A percentile compares a stretch with the other conserved stretches of the same genome.
phyloP scores from a whole-genome alignment of 768 basidiomycete genomes.

The Pholiota conissans region DNA sequence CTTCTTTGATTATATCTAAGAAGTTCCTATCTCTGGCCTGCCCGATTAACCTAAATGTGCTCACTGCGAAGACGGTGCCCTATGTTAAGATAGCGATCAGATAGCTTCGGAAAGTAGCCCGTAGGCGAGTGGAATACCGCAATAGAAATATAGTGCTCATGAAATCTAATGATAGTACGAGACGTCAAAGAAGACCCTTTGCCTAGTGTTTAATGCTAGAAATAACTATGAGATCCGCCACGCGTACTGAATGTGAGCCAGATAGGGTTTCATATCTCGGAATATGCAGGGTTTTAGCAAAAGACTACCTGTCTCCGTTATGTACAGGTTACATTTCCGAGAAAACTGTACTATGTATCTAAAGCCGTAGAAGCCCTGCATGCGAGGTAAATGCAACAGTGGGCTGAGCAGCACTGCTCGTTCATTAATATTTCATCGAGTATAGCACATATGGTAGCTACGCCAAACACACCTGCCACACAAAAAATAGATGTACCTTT shows the following conservation, averaged over 20 bases:
- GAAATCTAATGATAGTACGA: background rate
- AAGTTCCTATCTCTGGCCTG: background rate
- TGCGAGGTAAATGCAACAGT: too few species aligned
- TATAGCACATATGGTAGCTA: too few species aligned
- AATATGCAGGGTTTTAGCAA: background rate
- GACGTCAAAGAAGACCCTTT: background rate
- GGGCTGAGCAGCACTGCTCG: too few species aligned
- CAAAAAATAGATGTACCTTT: too few species aligned
- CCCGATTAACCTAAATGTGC: background rate
- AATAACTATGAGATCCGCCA: background rate
- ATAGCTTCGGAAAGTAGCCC: background rate
- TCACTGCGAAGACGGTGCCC: background rate
- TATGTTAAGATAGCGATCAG: background rate
- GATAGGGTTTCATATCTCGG: background rate
- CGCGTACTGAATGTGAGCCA: background rate
- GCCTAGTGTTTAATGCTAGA: background rate
- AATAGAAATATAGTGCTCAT: background rate
- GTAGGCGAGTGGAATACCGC: background rate
- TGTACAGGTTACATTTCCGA: background rate
- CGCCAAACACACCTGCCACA: too few species aligned
- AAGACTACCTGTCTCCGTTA: background rate
- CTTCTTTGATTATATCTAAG: background rate
- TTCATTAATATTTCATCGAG: too few species aligned
- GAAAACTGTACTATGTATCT: background rate
- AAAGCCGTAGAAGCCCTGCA: background rate